Base-by-base conservation (phyloP, 192 early-diverging fungal genomes). In the Entomortierella parvispora region DNA sequence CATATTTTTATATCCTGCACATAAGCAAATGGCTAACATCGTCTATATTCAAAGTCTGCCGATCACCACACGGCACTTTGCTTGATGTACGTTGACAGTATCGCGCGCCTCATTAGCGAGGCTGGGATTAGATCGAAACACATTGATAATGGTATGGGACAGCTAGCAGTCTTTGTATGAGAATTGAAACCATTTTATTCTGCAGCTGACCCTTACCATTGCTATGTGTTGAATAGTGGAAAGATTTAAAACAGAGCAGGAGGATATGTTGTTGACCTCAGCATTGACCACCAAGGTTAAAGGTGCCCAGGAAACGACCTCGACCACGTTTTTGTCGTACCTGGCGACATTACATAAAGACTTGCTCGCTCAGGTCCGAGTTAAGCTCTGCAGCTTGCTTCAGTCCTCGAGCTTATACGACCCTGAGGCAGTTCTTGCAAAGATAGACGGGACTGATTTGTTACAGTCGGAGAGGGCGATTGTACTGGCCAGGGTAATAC, bases 401-500 rank as follows among this genome's bases (percentile, higher is more conserved):
- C 85, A 87, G 63, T 40, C 58, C 15, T 84, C 84, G 2, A 44
- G 32, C 4, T 25, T 56, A 20, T 84, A 81, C 57, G 67, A 79
- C 23, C 49, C 80, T 8, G 44, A 65, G 6, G 49, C 25, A 1
- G n/a, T 89, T 26, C 60, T 89, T 22, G 23, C 71, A 0, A 64
- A 69, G 20, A 60, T 71, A 11, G 59, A 81, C 14, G 64, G 53
- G 17, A 70, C 75, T n/a, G 61, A 65, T 33, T 18, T 52, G 25
- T 49, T 89, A 31, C 52, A 79, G 18, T 68, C 79, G 18, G 87
- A 89, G 52, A 71, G 68, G 18, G 85, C 82, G 0, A 71, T 89
- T 20, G 45, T 89, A 48, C 79, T 82, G 17, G 82, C 84, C 31
- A 60, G 71, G 68, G 87, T 86, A 87, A 44, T n/a, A n/a, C n/a